Evolutionary conservation across 2,329 filamentous ascomycete genomes (phyloP).

Genomic region (Aspergillus phoenicis): DNA sequence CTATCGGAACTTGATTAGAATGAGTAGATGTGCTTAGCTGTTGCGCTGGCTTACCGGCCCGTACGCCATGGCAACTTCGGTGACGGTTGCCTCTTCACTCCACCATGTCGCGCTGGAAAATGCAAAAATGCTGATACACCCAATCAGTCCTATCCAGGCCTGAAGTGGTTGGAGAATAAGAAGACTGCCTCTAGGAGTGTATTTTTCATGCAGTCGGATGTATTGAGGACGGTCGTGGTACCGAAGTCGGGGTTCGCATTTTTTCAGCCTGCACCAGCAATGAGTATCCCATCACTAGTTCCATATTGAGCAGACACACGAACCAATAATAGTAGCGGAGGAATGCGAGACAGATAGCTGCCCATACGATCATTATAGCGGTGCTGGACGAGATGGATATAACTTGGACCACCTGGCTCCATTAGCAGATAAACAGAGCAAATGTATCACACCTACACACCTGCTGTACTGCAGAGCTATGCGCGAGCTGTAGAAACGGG

Average conservation of each 20-base stretch:
- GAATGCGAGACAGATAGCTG: background rate
- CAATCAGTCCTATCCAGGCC: background rate
- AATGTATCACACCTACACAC: background rate
- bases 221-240: background rate
- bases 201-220: background rate
- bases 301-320: background rate
- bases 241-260: background rate
- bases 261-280: background rate
- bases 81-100: background rate
- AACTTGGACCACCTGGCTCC: background rate
- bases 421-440: background rate
- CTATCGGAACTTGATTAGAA: background rate
- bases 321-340: background rate
- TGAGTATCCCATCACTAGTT: background rate
- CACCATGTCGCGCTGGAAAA: constrained; percentile 2
- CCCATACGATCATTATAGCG: background rate
- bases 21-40: background rate
- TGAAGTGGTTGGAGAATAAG: background rate
- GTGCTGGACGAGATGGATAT: background rate
- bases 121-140: background rate
- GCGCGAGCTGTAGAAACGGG: background rate
- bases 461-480: background rate
- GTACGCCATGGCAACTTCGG: background rate
- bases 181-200: background rate
- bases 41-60: background rate